phyloP scores from a whole-genome alignment of 306 rosid species.

The Rosa rugosa region DNA sequence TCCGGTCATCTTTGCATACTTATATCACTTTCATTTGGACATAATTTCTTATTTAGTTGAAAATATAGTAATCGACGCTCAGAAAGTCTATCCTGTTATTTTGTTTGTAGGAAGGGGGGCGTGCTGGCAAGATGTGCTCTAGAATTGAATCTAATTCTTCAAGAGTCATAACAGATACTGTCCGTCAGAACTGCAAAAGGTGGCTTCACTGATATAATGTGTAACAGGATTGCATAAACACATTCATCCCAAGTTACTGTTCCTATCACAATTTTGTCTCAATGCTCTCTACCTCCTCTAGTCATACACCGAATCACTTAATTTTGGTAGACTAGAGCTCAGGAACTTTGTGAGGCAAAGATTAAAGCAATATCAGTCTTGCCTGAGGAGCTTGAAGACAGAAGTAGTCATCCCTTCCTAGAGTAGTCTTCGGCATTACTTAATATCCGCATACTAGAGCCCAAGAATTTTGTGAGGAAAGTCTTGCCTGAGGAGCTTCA shows the following conservation, averaged over 20 bases:
- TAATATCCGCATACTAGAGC: slow-evolving; percentile 27
- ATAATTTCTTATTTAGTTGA: not conserved
- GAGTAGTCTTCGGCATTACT: slow-evolving; percentile 42
- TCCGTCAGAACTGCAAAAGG: slow-evolving; percentile 16
- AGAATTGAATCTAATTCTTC: slow-evolving; percentile 83
- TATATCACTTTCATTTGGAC: not conserved
- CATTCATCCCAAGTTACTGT: slow-evolving; percentile 20
- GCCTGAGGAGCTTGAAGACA: slow-evolving; percentile 26
- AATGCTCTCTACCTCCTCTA: slow-evolving; percentile 12
- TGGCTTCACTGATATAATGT: slow-evolving; percentile 20
- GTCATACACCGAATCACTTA: slow-evolving; percentile 42
- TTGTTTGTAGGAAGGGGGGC: slow-evolving; percentile 75
- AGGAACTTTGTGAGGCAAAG: slow-evolving; percentile 8
- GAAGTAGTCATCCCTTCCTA: slow-evolving; percentile 13
- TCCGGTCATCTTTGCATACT: not conserved
- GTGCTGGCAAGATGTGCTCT: slow-evolving; percentile 67
- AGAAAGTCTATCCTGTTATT: not conserved
- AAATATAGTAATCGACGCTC: not conserved
- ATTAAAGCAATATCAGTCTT: not conserved
- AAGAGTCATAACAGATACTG: slow-evolving; percentile 47
- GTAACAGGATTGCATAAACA: slow-evolving; percentile 1
- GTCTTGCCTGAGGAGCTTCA: slow-evolving; percentile 18
- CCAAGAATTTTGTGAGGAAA: slow-evolving; percentile 2
- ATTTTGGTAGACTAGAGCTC: slow-evolving; percentile 21
- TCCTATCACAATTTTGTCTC: slow-evolving; percentile 40